A percentile compares a stretch with the other conserved stretches of the same genome.
These are phyloP conservation scores for Bidens hawaiensis DNA, from an alignment of 140 eudicot species.

Conservation along the genomic window DNA sequence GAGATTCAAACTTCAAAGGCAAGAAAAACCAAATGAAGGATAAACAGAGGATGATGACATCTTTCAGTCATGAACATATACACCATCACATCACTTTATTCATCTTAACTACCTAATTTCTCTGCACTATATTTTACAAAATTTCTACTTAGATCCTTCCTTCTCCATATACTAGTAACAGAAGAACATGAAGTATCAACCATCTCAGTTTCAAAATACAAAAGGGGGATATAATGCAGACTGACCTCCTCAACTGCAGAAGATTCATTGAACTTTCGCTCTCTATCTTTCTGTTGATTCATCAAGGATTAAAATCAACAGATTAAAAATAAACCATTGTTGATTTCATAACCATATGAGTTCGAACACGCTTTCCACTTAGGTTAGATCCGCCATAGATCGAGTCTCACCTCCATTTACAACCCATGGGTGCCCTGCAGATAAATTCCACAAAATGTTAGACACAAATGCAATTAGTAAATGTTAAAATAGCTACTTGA, in stretches of 20 bases:
- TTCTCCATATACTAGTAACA: neutral
- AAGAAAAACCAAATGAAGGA: slow-evolving; percentile 14
- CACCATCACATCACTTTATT: slow-evolving; percentile 23
- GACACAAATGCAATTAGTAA: too few relatives aligned
- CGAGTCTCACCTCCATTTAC: slow-evolving; percentile 52
- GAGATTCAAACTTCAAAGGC: neutral
- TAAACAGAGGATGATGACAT: slow-evolving; percentile 23
- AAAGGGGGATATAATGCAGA: too few relatives aligned
- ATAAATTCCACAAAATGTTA: neutral
- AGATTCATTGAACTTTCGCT: slow-evolving; percentile 42
- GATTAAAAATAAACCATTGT: slow-evolving; percentile 29
- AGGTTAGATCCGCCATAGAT: slow-evolving; percentile 45
- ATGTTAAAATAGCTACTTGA: too few relatives aligned
- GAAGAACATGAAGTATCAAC: slow-evolving; percentile 1
- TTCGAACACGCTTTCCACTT: neutral
- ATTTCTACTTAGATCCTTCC: slow-evolving; percentile 14
- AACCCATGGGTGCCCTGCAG: slow-evolving; percentile 67
- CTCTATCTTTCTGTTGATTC: slow-evolving; percentile 37
- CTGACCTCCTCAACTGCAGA: slow-evolving; percentile 22
- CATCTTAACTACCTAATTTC: slow-evolving; percentile 3
- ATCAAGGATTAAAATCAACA: slow-evolving; percentile 27
- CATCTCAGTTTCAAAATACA: neutral
- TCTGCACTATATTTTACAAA: slow-evolving; percentile 25
- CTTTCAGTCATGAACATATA: slow-evolving; percentile 26
- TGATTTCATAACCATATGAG: slow-evolving; percentile 23